These are phyloP conservation scores for Mycena kentingensis DNA, from an alignment of 768 basidiomycete species.

Conservation along the genomic window DNA sequence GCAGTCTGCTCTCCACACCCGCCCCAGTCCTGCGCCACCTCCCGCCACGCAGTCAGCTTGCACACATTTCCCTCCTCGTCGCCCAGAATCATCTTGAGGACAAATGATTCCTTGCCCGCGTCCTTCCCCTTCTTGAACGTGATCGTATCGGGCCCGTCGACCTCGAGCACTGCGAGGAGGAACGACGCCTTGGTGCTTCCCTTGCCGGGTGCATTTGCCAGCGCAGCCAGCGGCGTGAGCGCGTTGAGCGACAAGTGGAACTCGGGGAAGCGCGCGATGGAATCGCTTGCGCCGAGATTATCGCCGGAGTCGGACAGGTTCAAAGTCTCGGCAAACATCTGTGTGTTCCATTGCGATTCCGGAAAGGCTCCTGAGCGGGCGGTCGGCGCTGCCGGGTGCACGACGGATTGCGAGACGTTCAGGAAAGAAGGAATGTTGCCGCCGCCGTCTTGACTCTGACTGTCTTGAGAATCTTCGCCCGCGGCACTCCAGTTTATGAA, in stretches of 20 bases:
- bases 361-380: conserved; percentile 18
- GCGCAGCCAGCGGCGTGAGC: conserved; percentile 52
- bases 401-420: conserved; percentile 24
- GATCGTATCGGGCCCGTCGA: conserved; percentile 74
- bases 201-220: conserved; percentile 32
- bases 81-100: conserved; percentile 36
- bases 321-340: conserved; percentile 44
- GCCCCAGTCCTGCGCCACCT: conserved; percentile 8
- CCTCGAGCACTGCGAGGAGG: conserved; percentile 69
- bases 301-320: conserved; percentile 61
- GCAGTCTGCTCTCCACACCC: conserved; percentile 31
- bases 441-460: conserved; percentile 25
- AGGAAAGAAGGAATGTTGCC: conserved; percentile 31
- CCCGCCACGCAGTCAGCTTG: not conserved
- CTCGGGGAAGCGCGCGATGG: conserved; percentile 70
- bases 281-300: conserved; percentile 25
- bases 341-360: conserved; percentile 29
- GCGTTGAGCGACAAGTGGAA: conserved; percentile 73
- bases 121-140: conserved; percentile 20
- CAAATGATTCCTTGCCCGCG: not conserved
- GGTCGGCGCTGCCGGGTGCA: no score
- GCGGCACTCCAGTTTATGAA: conserved; percentile 55
- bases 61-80: conserved; percentile 9
- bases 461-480: conserved; percentile 21
- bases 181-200: conserved; percentile 55